phyloP scores from a whole-genome alignment of 495 filamentous ascomycete genomes.

The Xylaria scruposa region DNA sequence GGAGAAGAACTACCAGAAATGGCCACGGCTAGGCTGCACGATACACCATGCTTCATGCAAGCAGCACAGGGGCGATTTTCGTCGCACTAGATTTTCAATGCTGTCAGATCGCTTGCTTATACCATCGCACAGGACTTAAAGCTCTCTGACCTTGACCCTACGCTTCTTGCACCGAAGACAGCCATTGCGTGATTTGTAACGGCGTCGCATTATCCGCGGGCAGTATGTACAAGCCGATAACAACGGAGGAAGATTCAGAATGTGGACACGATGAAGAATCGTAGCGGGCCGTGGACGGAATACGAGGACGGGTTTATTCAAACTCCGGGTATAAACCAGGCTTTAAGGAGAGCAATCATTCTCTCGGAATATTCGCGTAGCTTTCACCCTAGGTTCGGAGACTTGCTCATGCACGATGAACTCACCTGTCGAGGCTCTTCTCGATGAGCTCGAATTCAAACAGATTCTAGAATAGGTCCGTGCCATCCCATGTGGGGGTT shows the following conservation, averaged over 20 bases:
- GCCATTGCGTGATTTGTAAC: slow-evolving; percentile 3
- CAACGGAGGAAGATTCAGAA: neutral
- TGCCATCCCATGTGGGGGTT: no score
- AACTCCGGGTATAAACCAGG: neutral
- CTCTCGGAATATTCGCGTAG: no score
- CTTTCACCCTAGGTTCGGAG: no score
- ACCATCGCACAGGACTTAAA: neutral
- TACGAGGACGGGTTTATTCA: no score
- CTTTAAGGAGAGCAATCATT: no score
- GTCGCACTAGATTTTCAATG: neutral
- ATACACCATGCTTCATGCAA: neutral
- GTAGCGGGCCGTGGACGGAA: neutral
- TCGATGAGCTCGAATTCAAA: no score
- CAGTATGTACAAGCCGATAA: neutral
- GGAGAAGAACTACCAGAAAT: neutral
- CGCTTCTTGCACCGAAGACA: slow-evolving; percentile 5
- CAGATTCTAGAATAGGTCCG: no score
- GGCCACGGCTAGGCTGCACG: neutral
- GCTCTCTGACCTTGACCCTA: neutral
- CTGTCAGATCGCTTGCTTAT: neutral
- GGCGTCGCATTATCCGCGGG: neutral
- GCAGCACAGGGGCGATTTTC: neutral
- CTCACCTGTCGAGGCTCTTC: no score
- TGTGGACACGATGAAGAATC: neutral
- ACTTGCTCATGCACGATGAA: no score